A percentile compares a stretch with the other conserved stretches of the same genome.
Conservation (phyloP, 108 stramenopile species). For the Nannochloropsis gaditana region DNA sequence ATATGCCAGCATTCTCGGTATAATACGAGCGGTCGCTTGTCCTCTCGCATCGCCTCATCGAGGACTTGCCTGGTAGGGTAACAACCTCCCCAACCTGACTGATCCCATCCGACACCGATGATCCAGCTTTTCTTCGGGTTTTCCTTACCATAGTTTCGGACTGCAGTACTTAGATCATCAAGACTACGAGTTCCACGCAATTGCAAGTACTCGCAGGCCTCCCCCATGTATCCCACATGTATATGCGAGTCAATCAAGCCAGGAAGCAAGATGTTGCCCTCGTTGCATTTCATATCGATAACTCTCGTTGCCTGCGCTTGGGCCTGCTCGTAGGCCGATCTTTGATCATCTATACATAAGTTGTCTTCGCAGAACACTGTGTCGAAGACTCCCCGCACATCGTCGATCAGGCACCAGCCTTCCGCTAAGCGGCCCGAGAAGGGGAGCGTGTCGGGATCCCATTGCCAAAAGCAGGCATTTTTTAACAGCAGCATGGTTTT, state of each 20-base stretch:
- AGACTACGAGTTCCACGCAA: not conserved
- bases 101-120: conserved; percentile 25
- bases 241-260: conserved; percentile 52
- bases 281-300: conserved; percentile 26
- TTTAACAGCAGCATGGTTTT: conserved; percentile 24
- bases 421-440: conserved; percentile 17
- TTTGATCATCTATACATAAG: conserved; percentile 13
- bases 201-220: not conserved
- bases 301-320: conserved; percentile 24
- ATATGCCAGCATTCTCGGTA: conserved; percentile 56
- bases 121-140: conserved; percentile 13
- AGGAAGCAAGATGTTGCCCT: conserved; percentile 37
- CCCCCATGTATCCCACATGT: conserved; percentile 34
- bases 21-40: conserved; percentile 42
- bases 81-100: not conserved
- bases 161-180: not conserved
- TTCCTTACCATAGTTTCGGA: not conserved
- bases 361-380: conserved; percentile 22
- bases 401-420: conserved; percentile 24
- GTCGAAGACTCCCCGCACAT: conserved; percentile 3
- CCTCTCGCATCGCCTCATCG: conserved; percentile 33
- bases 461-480: conserved; percentile 44
- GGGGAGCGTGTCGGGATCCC: conserved; percentile 20
- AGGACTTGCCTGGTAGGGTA: conserved; percentile 30
- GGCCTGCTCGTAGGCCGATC: not conserved